Conservation (phyloP, 2,329 filamentous ascomycete species). For the Trichoderma endophyticum region DNA sequence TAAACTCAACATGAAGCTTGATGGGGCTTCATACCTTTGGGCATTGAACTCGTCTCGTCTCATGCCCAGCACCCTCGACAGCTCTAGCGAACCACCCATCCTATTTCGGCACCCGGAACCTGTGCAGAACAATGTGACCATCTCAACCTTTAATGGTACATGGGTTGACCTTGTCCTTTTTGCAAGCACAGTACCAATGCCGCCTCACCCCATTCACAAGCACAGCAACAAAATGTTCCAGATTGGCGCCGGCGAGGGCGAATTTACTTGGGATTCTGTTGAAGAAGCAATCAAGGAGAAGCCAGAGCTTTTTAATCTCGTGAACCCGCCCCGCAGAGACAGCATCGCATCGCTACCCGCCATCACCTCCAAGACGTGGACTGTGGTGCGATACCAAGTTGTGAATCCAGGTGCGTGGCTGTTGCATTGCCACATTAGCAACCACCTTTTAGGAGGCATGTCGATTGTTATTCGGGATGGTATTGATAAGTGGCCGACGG, state of each 20-base stretch:
- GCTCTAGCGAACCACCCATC: constrained; percentile 34
- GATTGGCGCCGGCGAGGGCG: constrained; percentile 50
- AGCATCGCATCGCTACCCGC: constrained; percentile 28
- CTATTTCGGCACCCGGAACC: constrained; percentile 44
- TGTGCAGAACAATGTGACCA: constrained; percentile 43
- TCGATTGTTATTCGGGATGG: constrained; percentile 49
- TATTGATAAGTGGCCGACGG: constrained; percentile 40
- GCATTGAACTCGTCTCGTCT: constrained; percentile 47
- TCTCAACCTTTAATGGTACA: constrained; percentile 43
- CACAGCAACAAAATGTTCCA: constrained; percentile 59
- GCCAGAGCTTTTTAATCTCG: constrained; percentile 55
- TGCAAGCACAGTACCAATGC: constrained; percentile 43
- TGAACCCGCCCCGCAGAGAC: constrained; percentile 53
- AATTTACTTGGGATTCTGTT: constrained; percentile 51
- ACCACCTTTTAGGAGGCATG: constrained; percentile 55
- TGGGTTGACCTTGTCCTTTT: constrained; percentile 58
- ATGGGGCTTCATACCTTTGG: constrained; percentile 50
- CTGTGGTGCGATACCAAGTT: constrained; percentile 51
- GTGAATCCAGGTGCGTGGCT: constrained; percentile 53
- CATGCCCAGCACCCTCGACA: constrained; percentile 37
- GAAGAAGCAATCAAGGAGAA: constrained; percentile 47
- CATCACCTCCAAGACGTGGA: constrained; percentile 34
- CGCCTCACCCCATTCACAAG: constrained; percentile 60
- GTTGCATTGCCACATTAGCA: constrained; percentile 55
- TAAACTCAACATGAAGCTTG: constrained; percentile 39